These are phyloP conservation scores for Beauveria varroae DNA, from an alignment of 2,329 filamentous ascomycete species.

Conservation along the genomic window DNA sequence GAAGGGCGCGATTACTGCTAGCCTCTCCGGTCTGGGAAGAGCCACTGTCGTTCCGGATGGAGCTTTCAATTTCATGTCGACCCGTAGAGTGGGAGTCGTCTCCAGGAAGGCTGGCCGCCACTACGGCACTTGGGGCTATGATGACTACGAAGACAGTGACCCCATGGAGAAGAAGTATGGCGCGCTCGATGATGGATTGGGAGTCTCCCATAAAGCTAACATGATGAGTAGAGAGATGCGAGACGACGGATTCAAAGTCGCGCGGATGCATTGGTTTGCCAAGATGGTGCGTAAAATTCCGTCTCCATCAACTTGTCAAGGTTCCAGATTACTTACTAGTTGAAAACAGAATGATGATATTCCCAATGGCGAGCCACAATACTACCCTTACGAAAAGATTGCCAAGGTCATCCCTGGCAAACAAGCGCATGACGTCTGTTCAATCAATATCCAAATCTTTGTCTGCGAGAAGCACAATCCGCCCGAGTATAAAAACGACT, in stretches of 20 bases:
- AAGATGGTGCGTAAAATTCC: neutral
- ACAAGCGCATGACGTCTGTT: neutral
- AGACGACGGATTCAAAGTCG: neutral
- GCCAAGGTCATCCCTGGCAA: conserved; percentile 1
- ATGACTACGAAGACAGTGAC: neutral
- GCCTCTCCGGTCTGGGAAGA: neutral
- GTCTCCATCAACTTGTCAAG: neutral
- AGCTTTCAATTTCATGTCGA: neutral
- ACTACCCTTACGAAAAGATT: neutral
- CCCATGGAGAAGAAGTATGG: neutral
- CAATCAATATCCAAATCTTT: neutral
- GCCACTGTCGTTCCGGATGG: neutral
- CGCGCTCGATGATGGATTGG: neutral
- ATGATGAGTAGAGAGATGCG: neutral
- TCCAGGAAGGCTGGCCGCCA: conserved; percentile 3
- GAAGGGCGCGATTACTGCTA: neutral
- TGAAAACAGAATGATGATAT: neutral
- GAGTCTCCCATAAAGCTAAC: neutral
- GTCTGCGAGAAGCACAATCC: neutral
- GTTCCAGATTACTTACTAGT: neutral
- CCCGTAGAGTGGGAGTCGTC: neutral
- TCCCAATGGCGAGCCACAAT: neutral
- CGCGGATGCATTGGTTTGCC: conserved; percentile 2
- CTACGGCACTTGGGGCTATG: neutral
- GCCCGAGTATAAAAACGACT: neutral